A percentile compares a stretch with the other conserved stretches of the same genome.
Evolutionary conservation across 345 rosid species (phyloP).

Genomic region (Geranium rotundifolium): DNA sequence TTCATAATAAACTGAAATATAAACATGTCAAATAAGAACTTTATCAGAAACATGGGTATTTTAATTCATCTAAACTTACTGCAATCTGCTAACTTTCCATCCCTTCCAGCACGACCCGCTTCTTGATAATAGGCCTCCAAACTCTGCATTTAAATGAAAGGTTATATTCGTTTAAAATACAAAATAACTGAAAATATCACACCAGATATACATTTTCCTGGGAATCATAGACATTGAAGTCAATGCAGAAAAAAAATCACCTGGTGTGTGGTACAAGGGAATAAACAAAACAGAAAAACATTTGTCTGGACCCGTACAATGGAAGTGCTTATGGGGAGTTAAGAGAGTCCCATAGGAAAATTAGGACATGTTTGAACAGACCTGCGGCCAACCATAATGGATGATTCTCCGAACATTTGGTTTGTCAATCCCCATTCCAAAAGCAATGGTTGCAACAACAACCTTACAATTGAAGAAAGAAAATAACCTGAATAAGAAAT

Average conservation of each 20-base stretch:
- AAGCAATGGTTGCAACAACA: conserved; percentile 83
- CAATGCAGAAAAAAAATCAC: neutral
- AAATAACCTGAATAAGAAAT: neutral
- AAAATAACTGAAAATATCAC: neutral
- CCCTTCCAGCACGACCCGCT: conserved; percentile 98
- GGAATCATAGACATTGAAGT: neutral
- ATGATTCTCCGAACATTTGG: conserved; percentile 64
- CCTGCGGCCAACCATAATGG: conserved; percentile 98
- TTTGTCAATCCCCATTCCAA: conserved; percentile 96
- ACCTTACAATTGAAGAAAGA: conserved; percentile 30
- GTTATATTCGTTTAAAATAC: conserved; percentile 1
- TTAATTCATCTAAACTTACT: conserved; percentile 27
- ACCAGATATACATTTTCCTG: neutral
- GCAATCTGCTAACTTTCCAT: conserved; percentile 75
- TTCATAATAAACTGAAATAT: neutral
- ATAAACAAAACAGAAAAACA: neutral
- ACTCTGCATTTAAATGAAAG: conserved; percentile 39
- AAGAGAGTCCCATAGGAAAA: neutral
- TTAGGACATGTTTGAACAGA: conserved; percentile 13
- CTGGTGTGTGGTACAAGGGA: neutral
- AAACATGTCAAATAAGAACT: neutral
- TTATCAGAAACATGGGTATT: neutral
- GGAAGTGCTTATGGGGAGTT: neutral
- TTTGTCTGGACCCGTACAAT: neutral
- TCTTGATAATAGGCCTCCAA: conserved; percentile 95